phyloP scores from a whole-genome alignment of 352 stramenopile species.

The Pythium volutum region DNA sequence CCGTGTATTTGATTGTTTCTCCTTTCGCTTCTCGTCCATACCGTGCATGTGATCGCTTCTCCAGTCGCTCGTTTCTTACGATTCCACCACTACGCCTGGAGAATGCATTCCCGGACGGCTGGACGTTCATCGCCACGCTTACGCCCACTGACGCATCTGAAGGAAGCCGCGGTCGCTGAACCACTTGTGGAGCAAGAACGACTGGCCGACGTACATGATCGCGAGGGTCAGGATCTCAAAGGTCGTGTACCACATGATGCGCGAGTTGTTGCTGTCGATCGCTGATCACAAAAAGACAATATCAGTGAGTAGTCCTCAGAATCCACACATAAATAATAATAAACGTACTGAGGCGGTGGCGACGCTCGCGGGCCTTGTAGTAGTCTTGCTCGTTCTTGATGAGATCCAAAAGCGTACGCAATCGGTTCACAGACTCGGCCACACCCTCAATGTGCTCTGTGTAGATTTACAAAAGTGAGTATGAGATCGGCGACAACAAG shows the following conservation, averaged over 20 bases:
- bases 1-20: background rate
- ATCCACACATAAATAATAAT: background rate
- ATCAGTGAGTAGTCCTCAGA: background rate
- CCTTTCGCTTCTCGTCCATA: background rate
- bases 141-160: conserved; percentile 70
- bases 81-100: background rate
- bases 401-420: conserved; percentile 60
- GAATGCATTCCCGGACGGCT: background rate
- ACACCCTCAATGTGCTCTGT: conserved; percentile 71
- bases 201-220: conserved; percentile 70
- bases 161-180: conserved; percentile 76
- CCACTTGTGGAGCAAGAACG: conserved; percentile 82
- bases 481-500: background rate
- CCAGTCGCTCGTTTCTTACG: background rate
- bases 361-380: conserved; percentile 62
- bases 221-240: conserved; percentile 63
- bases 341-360: conserved; percentile 68
- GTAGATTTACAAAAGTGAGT: background rate
- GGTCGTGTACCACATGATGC: conserved; percentile 77
- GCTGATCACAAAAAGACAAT: conserved; percentile 28
- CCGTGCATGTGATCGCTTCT: background rate
- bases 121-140: background rate
- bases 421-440: conserved; percentile 52
- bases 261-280: conserved; percentile 71
- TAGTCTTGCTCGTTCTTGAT: conserved; percentile 82